A percentile compares a stretch with the other conserved stretches of the same genome.
These are phyloP conservation scores for Pelargonium nanum DNA, from an alignment of 345 rosid genomes.

Conservation along the genomic window DNA sequence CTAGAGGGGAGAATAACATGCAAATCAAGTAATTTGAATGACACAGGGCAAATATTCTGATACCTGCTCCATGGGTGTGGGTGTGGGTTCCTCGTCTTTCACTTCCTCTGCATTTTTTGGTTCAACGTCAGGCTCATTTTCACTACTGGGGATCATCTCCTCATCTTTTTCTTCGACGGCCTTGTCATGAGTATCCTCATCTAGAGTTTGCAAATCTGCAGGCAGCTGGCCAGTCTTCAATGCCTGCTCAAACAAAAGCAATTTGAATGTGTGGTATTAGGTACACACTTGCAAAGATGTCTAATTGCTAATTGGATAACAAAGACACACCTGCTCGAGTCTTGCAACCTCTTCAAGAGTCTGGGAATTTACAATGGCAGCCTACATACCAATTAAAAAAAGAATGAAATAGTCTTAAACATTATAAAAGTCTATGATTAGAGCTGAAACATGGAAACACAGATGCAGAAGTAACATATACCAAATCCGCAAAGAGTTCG, in stretches of 20 bases:
- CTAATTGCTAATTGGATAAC: constrained; percentile 6
- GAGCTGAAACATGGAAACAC: too few species aligned
- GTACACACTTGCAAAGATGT: constrained; percentile 3
- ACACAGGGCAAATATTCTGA: not conserved
- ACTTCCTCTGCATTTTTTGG: constrained; percentile 12
- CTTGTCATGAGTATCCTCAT: constrained; percentile 19
- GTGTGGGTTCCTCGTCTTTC: constrained; percentile 27
- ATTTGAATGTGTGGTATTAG: constrained; percentile 16
- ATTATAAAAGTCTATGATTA: not conserved
- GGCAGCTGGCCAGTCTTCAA: constrained; percentile 90
- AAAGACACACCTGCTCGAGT: constrained; percentile 66
- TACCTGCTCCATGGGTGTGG: constrained; percentile 70
- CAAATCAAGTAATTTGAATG: not conserved
- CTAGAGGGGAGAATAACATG: too few species aligned
- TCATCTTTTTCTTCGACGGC: constrained; percentile 30
- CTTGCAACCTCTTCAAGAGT: constrained; percentile 98
- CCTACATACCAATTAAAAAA: constrained; percentile 41
- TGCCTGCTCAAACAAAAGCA: constrained; percentile 42
- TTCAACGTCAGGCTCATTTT: constrained; percentile 10
- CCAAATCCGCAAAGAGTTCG: not conserved
- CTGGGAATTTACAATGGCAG: constrained; percentile 97
- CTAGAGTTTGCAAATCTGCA: constrained; percentile 56
- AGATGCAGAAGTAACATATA: not conserved
- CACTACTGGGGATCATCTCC: constrained; percentile 18
- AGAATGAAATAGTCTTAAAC: constrained; percentile 1